Conservation (phyloP, 2,329 filamentous ascomycete genomes). For the Neonectria ditissima region DNA sequence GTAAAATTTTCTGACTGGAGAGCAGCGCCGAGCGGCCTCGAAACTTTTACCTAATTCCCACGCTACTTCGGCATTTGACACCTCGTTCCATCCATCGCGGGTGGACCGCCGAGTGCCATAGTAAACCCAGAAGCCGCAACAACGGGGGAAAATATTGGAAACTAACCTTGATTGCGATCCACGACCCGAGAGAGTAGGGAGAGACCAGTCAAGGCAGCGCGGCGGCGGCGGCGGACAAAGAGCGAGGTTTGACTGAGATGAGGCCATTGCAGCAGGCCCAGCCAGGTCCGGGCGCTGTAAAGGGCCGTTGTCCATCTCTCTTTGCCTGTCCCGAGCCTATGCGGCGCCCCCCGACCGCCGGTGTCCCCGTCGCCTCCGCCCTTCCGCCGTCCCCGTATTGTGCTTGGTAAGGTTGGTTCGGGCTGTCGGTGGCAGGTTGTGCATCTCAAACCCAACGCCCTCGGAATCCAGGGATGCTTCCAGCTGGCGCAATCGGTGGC, state of each 20-base stretch:
- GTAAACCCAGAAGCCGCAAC: not conserved
- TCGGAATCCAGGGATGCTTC: slow-evolving; percentile 8
- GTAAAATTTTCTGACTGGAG: slow-evolving; percentile 53
- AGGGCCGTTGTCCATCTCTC: not conserved
- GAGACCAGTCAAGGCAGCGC: not conserved
- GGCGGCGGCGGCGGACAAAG: not conserved
- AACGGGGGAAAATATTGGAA: too few species aligned
- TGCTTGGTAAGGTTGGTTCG: too few species aligned
- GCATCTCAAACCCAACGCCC: not conserved
- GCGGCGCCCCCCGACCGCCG: slow-evolving; percentile 20
- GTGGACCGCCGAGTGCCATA: slow-evolving; percentile 1
- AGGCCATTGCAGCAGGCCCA: not conserved
- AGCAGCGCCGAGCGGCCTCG: slow-evolving; percentile 38
- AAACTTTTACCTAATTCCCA: slow-evolving; percentile 54
- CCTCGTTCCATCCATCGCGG: slow-evolving; percentile 41
- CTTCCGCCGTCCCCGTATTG: not conserved
- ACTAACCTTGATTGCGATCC: not conserved
- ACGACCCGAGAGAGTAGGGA: too few species aligned
- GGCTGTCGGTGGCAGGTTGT: slow-evolving; percentile 12
- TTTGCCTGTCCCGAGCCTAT: slow-evolving; percentile 15
- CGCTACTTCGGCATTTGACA: slow-evolving; percentile 46
- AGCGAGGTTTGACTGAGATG: not conserved
- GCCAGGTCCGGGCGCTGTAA: not conserved
- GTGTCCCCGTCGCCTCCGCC: slow-evolving; percentile 2
- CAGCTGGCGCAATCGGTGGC: slow-evolving; percentile 37